Evolutionary conservation across 306 rosid species (phyloP).

Genomic region (Cicer judaicum): DNA sequence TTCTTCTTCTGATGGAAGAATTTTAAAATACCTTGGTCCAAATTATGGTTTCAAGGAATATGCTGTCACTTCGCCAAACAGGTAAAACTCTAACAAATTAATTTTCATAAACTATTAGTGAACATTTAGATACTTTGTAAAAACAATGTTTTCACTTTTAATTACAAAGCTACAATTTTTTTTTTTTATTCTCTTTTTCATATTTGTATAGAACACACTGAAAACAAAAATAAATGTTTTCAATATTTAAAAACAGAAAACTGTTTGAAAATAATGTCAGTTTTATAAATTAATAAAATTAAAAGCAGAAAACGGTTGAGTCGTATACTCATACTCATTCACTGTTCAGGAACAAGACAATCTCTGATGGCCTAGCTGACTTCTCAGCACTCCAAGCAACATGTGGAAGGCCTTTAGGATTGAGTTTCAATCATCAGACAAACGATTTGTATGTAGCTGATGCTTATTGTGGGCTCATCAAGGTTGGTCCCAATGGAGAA

Average conservation of each 20-base stretch:
- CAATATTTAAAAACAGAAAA: no score
- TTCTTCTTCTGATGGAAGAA: conserved; percentile 53
- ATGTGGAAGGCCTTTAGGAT: conserved; percentile 68
- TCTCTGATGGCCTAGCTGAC: conserved; percentile 45
- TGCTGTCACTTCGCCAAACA: conserved; percentile 48
- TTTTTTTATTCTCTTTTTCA: no score
- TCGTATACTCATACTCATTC: background rate
- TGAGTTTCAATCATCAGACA: conserved; percentile 48
- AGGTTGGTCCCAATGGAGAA: conserved; percentile 41
- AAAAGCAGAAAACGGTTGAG: background rate
- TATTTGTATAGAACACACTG: no score
- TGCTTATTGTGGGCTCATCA: conserved; percentile 54
- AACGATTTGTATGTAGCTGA: conserved; percentile 50
- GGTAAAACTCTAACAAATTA: conserved; percentile 36
- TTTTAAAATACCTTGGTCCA: conserved; percentile 40
- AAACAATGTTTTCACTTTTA: background rate
- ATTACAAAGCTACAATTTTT: no score
- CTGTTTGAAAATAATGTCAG: no score
- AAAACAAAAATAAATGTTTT: no score
- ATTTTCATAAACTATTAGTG: no score
- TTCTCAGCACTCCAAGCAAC: conserved; percentile 45
- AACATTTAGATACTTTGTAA: no score
- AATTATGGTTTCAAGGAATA: conserved; percentile 39
- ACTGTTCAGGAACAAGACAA: conserved; percentile 42
- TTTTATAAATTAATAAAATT: no score